Percentiles rank a stretch among this genome's conserved stretches.
Evolutionary conservation across 1,284 basidiomycete species (phyloP).

Genomic region (Porogramme epimiltina): DNA sequence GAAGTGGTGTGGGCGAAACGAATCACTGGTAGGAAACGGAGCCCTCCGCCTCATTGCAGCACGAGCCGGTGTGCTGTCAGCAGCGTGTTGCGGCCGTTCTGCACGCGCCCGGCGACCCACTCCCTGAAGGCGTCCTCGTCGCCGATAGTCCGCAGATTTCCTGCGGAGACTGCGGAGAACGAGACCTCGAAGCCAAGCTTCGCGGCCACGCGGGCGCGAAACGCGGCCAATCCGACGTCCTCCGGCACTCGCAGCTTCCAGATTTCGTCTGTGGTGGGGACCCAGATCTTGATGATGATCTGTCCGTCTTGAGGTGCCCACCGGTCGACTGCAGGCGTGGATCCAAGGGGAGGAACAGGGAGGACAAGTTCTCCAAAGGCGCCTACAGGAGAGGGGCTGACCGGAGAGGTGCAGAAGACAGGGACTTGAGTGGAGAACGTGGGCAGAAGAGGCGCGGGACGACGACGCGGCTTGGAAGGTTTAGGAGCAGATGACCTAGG

Average conservation of each 20-base stretch:
- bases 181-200: constrained; percentile 39
- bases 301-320: constrained; percentile 37
- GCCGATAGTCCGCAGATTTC: constrained; percentile 14
- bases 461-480: constrained; percentile 6
- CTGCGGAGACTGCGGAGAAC: constrained; percentile 23
- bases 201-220: constrained; percentile 33
- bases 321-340: no score
- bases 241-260: constrained; percentile 41
- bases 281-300: constrained; percentile 43
- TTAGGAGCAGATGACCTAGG: neutral
- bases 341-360: no score
- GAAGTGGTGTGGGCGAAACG: no score
- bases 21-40: no score
- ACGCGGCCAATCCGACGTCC: constrained; percentile 30
- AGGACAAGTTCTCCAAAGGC: no score
- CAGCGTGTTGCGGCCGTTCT: constrained; percentile 27
- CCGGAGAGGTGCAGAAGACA: no score
- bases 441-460: constrained; percentile 17
- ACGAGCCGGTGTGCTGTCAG: constrained; percentile 25
- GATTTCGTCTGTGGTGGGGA: constrained; percentile 41
- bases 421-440: constrained; percentile 1
- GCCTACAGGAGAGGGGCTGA: no score
- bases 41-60: constrained; percentile 7
- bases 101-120: constrained; percentile 29
- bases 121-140: constrained; percentile 27